Conservation (phyloP, 306 rosid species). For the Betula pendula region DNA sequence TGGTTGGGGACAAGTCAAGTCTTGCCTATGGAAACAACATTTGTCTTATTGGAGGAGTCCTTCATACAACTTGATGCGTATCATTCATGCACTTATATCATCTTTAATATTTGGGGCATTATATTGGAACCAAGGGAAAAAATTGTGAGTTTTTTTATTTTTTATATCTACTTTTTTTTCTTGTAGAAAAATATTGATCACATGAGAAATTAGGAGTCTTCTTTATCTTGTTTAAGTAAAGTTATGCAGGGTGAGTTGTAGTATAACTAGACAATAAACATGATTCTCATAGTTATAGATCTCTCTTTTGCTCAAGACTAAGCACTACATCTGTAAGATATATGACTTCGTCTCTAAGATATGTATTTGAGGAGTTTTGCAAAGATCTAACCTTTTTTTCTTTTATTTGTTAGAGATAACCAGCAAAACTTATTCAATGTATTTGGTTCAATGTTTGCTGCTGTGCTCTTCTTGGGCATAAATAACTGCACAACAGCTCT, state of each 20-base stretch:
- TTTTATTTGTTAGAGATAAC: not conserved
- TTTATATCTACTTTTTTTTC: not conserved
- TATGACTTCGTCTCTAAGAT: not conserved
- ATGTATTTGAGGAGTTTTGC: not conserved
- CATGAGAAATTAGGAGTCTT: not conserved
- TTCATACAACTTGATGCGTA: not conserved
- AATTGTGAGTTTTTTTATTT: not conserved
- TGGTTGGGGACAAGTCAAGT: slow-evolving; percentile 41
- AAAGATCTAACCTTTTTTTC: not conserved
- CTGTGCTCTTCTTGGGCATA: not conserved
- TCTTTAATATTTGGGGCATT: not conserved
- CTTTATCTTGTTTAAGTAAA: not conserved
- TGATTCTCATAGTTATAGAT: not conserved
- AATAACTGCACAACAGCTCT: not conserved
- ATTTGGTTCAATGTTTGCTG: not conserved
- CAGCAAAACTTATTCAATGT: not conserved
- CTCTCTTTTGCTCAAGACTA: not conserved
- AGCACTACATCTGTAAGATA: not conserved
- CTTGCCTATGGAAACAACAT: slow-evolving; percentile 28
- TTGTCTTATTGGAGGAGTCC: slow-evolving; percentile 15
- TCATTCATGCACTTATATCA: not conserved
- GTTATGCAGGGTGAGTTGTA: too few relatives aligned
- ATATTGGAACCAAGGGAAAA: slow-evolving; percentile 31
- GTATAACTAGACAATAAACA: too few relatives aligned
- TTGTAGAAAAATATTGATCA: not conserved